Evolutionary conservation across 257 asterid genomes (phyloP).

Genomic region (Gentiana macrophylla): DNA sequence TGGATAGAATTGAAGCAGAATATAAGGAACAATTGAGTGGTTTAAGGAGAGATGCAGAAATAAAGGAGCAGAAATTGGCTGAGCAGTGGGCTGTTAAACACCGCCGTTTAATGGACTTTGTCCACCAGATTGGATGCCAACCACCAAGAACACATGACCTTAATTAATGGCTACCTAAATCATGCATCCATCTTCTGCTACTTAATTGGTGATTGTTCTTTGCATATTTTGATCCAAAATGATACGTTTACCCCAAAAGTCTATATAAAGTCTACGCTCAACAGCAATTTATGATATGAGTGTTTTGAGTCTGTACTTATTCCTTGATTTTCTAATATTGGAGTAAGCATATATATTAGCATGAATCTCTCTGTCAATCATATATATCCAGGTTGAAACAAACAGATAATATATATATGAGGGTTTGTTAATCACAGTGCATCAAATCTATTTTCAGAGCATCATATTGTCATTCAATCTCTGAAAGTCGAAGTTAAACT

Average conservation of each 20-base stretch:
- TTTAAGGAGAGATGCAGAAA: slow-evolving; percentile 76
- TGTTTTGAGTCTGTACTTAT: background rate
- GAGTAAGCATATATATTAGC: too few relatives aligned
- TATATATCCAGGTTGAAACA: too few relatives aligned
- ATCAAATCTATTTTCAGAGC: too few relatives aligned
- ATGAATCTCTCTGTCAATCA: too few relatives aligned
- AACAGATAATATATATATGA: too few relatives aligned
- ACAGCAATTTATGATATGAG: too few relatives aligned
- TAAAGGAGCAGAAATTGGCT: slow-evolving; percentile 77
- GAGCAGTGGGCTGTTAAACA: slow-evolving; percentile 93
- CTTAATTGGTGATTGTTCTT: background rate
- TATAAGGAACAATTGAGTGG: slow-evolving; percentile 71
- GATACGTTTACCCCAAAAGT: too few relatives aligned
- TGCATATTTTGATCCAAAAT: background rate
- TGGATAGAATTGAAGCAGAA: slow-evolving; percentile 72
- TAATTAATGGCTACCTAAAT: background rate
- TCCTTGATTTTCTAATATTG: background rate
- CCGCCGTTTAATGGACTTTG: slow-evolving; percentile 44
- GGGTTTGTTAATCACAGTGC: too few relatives aligned
- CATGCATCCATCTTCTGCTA: background rate
- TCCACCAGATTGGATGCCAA: slow-evolving; percentile 64
- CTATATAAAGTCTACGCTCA: too few relatives aligned
- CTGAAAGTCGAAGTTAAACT: too few relatives aligned
- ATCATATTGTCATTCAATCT: too few relatives aligned
- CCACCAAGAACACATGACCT: slow-evolving; percentile 23